Evolutionary conservation across 1,284 basidiomycete species (phyloP).

Genomic region (Pseudozyma thailandica): DNA sequence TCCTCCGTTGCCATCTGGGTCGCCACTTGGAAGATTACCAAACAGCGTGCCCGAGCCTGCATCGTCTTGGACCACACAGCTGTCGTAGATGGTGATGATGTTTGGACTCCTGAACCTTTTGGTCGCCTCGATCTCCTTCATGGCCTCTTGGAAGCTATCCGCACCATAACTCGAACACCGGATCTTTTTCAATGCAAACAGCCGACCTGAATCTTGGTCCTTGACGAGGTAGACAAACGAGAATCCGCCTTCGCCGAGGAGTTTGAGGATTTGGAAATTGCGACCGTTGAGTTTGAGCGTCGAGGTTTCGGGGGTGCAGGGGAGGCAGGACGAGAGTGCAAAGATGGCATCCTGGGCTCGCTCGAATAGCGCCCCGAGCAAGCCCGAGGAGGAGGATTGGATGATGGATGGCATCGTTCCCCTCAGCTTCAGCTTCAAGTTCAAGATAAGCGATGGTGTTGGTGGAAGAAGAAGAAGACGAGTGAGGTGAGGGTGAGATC

Average conservation of each 20-base stretch:
- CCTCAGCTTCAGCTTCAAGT: not conserved
- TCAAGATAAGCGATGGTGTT: not conserved
- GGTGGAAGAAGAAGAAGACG: not conserved
- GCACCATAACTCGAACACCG: conserved; percentile 64
- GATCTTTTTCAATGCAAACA: conserved; percentile 68
- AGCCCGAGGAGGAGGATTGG: conserved; percentile 19
- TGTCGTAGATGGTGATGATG: conserved; percentile 66
- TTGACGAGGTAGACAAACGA: conserved; percentile 66
- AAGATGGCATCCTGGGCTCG: conserved; percentile 54
- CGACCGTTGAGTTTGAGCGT: conserved; percentile 62
- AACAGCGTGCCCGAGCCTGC: conserved; percentile 41
- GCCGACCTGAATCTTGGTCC: conserved; percentile 58
- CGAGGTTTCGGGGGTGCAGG: conserved; percentile 48
- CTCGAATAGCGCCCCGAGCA: conserved; percentile 41
- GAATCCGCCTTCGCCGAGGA: conserved; percentile 67
- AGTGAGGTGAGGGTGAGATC: conserved; percentile 12
- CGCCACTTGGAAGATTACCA: conserved; percentile 54
- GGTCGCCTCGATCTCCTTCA: conserved; percentile 68
- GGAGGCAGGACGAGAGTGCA: conserved; percentile 55
- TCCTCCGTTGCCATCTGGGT: conserved; percentile 44
- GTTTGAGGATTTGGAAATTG: conserved; percentile 58
- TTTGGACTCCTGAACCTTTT: conserved; percentile 65
- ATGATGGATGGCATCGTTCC: conserved; percentile 35
- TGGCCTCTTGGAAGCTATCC: conserved; percentile 62
- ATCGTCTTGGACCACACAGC: conserved; percentile 64